Conservation (phyloP, 1,284 basidiomycete genomes). For the Puccinia horiana region DNA sequence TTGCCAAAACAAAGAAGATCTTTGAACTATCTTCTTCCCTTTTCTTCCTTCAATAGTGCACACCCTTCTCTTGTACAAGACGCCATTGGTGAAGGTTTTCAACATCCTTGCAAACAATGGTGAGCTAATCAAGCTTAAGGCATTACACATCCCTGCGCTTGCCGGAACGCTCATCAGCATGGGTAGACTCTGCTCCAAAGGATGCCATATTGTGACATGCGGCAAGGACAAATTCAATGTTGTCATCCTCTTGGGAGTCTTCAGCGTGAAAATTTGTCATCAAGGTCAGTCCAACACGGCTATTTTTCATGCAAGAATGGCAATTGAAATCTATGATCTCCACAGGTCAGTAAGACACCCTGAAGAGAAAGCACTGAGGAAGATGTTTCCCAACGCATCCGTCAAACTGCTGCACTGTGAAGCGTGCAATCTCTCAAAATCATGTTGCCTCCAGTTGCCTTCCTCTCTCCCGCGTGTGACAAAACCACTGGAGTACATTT, state of each 20-base stretch:
- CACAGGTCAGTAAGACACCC: not conserved
- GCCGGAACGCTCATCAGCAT: not conserved
- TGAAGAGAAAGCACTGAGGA: not conserved
- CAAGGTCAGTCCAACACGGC: conserved; percentile 3
- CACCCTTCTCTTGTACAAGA: too few species aligned
- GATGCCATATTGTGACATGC: too few species aligned
- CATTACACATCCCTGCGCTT: not conserved
- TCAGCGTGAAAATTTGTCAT: not conserved
- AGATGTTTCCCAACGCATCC: not conserved
- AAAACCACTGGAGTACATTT: not conserved
- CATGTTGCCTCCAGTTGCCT: not conserved
- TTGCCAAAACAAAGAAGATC: too few species aligned
- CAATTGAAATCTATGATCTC: too few species aligned
- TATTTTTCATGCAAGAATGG: too few species aligned
- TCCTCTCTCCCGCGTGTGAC: not conserved
- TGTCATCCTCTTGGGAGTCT: not conserved
- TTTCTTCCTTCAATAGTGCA: too few species aligned
- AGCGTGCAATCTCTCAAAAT: too few species aligned
- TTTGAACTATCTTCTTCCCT: too few species aligned
- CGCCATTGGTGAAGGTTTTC: too few species aligned
- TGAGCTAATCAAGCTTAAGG: not conserved
- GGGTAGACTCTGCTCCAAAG: not conserved
- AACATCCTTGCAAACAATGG: too few species aligned
- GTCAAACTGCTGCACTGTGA: too few species aligned
- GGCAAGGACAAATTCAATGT: not conserved